A percentile compares a stretch with the other conserved stretches of the same genome.
Evolutionary conservation across 208 protist genomes (phyloP).

Genomic region (Leptomonas pyrrhocoris): DNA sequence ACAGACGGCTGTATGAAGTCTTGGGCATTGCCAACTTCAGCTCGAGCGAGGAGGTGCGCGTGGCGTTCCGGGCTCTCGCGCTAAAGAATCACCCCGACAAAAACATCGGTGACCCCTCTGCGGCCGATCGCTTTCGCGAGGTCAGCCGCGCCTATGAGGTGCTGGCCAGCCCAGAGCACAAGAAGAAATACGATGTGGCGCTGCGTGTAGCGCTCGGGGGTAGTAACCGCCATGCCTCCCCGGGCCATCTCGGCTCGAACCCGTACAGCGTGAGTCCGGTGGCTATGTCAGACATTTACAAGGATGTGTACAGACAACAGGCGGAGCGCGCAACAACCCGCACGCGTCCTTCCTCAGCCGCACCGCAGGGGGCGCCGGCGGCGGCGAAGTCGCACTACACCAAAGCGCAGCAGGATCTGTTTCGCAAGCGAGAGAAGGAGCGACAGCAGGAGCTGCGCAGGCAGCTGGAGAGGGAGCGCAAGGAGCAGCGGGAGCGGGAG

Average conservation of each 20-base stretch:
- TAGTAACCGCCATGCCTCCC: constrained; percentile 5
- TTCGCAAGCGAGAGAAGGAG: constrained; percentile 65
- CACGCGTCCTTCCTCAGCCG: constrained; percentile 11
- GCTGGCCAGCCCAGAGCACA: constrained; percentile 92
- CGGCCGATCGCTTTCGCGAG: constrained; percentile 85
- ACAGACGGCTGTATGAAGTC: constrained; percentile 78
- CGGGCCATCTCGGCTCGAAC: constrained; percentile 23
- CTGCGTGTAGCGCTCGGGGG: constrained; percentile 55
- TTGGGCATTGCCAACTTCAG: constrained; percentile 89
- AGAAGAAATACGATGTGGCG: constrained; percentile 95
- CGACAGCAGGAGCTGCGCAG: constrained; percentile 56
- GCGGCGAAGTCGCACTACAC: constrained; percentile 47
- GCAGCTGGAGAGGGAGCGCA: constrained; percentile 46
- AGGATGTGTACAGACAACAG: constrained; percentile 38
- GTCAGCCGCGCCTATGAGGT: constrained; percentile 97
- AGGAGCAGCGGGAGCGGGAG: constrained; percentile 56
- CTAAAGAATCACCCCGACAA: constrained; percentile 96
- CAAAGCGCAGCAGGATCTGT: constrained; percentile 70
- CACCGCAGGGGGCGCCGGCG: constrained; percentile 5
- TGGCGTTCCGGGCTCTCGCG: constrained; percentile 93
- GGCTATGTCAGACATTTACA: constrained; percentile 42
- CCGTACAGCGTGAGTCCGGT: constrained; percentile 24
- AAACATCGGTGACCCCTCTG: constrained; percentile 82
- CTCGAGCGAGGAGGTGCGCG: constrained; percentile 85
- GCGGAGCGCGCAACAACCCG: constrained; percentile 12